Evolutionary conservation across 139 green algal genomes (phyloP).

Genomic region (Chlorella sp.): DNA sequence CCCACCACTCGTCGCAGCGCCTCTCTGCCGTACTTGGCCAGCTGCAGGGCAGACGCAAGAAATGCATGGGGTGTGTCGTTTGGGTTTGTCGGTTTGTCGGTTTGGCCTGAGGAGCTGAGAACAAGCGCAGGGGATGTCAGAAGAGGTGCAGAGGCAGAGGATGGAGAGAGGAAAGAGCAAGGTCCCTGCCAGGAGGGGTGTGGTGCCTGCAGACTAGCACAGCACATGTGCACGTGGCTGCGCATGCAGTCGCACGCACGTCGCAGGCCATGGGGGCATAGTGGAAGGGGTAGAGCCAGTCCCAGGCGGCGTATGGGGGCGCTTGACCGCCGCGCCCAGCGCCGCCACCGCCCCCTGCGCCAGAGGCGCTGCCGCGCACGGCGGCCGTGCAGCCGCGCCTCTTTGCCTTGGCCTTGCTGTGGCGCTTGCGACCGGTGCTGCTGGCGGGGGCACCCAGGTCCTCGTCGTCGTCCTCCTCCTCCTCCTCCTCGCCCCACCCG

Average conservation of each 20-base stretch:
- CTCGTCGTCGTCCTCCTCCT: not conserved
- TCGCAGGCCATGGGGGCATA: conserved; percentile 57
- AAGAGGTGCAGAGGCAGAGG: no score
- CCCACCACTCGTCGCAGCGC: conserved; percentile 12
- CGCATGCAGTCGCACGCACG: conserved; percentile 5
- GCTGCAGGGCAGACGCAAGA: no score
- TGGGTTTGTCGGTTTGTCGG: no score
- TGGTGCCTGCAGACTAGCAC: no score
- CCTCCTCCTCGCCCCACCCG: not conserved
- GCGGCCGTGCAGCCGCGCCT: not conserved
- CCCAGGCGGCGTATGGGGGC: conserved; percentile 33
- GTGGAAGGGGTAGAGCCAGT: conserved; percentile 51
- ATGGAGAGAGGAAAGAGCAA: no score
- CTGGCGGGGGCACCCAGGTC: not conserved
- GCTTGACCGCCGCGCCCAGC: not conserved
- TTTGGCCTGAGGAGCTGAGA: no score
- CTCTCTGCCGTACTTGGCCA: conserved; percentile 28
- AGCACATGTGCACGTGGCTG: not conserved
- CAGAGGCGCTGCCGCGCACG: not conserved
- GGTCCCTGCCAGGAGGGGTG: no score
- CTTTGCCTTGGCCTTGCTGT: not conserved
- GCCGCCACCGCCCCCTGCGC: not conserved
- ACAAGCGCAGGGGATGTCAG: no score
- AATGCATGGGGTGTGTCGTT: no score
- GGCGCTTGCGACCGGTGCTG: not conserved